A percentile compares a stretch with the other conserved stretches of the same genome.
Evolutionary conservation across 208 protist species (phyloP).

Genomic region (Leishmania aethiopica): DNA sequence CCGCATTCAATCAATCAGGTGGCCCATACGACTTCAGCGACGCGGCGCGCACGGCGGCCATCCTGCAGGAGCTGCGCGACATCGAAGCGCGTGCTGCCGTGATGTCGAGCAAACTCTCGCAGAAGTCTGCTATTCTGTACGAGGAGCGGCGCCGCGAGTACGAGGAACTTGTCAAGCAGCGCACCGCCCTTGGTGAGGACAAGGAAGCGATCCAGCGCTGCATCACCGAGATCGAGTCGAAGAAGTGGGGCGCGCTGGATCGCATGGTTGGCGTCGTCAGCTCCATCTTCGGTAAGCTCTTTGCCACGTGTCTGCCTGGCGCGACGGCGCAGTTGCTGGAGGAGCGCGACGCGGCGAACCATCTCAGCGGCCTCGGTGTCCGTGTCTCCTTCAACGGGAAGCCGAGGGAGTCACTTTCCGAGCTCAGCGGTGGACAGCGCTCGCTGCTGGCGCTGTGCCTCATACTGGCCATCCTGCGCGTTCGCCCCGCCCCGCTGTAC

Average conservation of each 20-base stretch:
- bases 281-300: constrained; percentile 98
- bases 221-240: constrained; percentile 97
- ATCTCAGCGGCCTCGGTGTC: constrained; percentile 94
- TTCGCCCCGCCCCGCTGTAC: constrained; percentile 99
- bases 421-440: constrained; percentile 99
- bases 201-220: constrained; percentile 96
- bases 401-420: constrained; percentile 98
- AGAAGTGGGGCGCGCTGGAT: constrained; percentile 98
- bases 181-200: constrained; percentile 92
- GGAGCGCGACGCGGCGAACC: constrained; percentile 74
- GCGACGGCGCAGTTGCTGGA: constrained; percentile 91
- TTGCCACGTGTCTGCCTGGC: constrained; percentile 97
- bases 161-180: constrained; percentile 96
- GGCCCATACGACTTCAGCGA: constrained; percentile 78
- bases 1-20: constrained; percentile 45
- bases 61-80: constrained; percentile 75
- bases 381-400: constrained; percentile 97
- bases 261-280: constrained; percentile 96
- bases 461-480: constrained; percentile 98
- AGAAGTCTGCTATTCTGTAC: constrained; percentile 95
- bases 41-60: constrained; percentile 52
- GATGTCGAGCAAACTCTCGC: constrained; percentile 88
- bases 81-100: constrained; percentile 70
- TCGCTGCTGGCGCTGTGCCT: constrained; percentile 99
- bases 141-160: constrained; percentile 97